A percentile compares a stretch with the other conserved stretches of the same genome.
Evolutionary conservation across 2,329 filamentous ascomycete species (phyloP).

Genomic region (Parastagonospora avenae): DNA sequence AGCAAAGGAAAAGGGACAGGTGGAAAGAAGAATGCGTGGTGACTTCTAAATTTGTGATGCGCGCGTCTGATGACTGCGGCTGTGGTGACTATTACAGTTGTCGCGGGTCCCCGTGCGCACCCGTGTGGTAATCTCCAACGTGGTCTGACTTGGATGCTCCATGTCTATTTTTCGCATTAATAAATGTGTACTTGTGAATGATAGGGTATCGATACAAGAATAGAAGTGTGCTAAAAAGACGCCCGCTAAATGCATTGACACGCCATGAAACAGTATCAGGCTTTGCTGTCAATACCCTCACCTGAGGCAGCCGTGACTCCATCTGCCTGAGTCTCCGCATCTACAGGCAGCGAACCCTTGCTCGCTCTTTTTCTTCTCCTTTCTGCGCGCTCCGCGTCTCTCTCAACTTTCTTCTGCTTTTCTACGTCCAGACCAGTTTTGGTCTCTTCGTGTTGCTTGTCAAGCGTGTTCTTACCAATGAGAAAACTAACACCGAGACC

Average conservation of each 20-base stretch:
- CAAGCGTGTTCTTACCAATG: constrained; percentile 50
- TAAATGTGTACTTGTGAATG: background rate
- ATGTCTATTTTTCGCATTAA: background rate
- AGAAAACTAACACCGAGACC: constrained; percentile 49
- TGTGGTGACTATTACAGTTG: background rate
- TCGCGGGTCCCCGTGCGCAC: background rate
- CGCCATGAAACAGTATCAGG: constrained; percentile 5
- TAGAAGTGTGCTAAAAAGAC: background rate
- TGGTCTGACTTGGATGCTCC: background rate
- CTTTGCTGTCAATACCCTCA: constrained; percentile 7
- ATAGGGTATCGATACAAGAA: background rate
- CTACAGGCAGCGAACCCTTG: constrained; percentile 21
- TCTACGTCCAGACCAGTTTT: constrained; percentile 54
- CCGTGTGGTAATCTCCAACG: background rate
- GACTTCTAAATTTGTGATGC: background rate
- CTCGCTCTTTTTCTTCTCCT: constrained; percentile 34
- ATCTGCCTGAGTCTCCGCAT: constrained; percentile 17
- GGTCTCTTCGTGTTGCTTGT: constrained; percentile 54
- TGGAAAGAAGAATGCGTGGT: background rate
- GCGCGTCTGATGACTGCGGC: background rate
- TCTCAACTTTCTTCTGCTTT: constrained; percentile 45
- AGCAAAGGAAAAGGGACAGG: background rate
- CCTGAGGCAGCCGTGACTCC: background rate
- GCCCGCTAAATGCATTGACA: background rate
- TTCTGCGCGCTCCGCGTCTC: constrained; percentile 39